These are phyloP conservation scores for Cutaneotrichosporon spelunceum DNA, from an alignment of 1,284 basidiomycete species.

Conservation along the genomic window DNA sequence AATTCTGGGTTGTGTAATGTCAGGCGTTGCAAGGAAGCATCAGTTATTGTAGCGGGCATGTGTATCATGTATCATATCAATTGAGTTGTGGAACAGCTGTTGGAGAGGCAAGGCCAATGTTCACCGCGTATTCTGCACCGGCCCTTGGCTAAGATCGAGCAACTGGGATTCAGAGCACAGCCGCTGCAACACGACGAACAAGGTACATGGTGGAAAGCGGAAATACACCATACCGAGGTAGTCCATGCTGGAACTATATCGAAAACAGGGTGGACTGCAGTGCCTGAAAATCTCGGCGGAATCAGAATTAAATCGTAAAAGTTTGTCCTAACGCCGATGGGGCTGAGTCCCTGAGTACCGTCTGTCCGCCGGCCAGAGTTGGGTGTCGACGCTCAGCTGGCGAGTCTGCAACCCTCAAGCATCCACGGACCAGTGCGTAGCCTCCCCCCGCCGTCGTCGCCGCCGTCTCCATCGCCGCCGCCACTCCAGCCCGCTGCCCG, in stretches of 20 bases:
- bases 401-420: slow-evolving; percentile 9
- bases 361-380: background rate
- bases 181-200: no score
- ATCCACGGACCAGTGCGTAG: slow-evolving; percentile 11
- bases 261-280: background rate
- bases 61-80: background rate
- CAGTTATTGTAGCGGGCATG: background rate
- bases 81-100: background rate
- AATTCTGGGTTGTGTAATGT: background rate
- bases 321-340: background rate
- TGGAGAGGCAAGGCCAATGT: no score
- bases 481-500: no score
- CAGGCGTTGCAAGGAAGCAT: background rate
- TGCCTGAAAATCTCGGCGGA: background rate
- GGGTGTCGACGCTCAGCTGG: slow-evolving; percentile 5
- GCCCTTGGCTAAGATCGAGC: no score
- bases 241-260: no score
- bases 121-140: no score
- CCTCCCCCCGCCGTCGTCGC: background rate
- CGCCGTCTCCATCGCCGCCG: background rate
- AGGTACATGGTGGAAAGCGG: no score
- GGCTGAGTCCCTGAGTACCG: background rate
- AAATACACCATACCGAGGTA: no score
- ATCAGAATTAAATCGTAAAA: background rate
- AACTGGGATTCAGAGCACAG: no score